Conservation (phyloP, 2,329 filamentous ascomycete genomes). For the Diplocarpon rosae region DNA sequence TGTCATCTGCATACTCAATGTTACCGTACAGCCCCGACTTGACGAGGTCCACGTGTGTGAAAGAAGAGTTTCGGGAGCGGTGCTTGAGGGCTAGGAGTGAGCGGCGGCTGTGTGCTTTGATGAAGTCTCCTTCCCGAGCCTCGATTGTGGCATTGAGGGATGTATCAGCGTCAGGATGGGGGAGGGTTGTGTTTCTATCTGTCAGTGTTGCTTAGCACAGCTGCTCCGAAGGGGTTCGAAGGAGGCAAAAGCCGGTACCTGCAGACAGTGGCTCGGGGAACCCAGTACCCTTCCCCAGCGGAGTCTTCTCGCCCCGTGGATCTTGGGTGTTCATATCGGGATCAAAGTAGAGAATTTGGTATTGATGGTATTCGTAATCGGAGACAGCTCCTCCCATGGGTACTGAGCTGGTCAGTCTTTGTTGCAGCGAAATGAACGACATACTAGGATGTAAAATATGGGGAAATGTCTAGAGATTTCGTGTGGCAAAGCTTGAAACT, state of each 20-base stretch:
- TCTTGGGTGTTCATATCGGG: constrained; percentile 18
- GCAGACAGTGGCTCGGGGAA: constrained; percentile 25
- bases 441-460: no score
- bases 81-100: constrained; percentile 12
- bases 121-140: constrained; percentile 39
- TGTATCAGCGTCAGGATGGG: constrained; percentile 50
- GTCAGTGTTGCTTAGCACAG: not conserved
- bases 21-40: constrained; percentile 17
- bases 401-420: not conserved
- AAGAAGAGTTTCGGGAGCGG: not conserved
- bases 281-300: constrained; percentile 27
- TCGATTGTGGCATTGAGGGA: constrained; percentile 45
- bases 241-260: constrained; percentile 8
- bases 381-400: constrained; percentile 1
- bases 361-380: constrained; percentile 1
- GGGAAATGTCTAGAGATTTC: no score
- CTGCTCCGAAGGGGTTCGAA: no score
- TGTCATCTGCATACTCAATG: constrained; percentile 16
- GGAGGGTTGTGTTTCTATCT: constrained; percentile 47
- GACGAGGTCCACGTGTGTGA: constrained; percentile 4
- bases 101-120: constrained; percentile 15
- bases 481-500: no score
- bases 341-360: not conserved
- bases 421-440: no score
- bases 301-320: constrained; percentile 1